Evolutionary conservation across 192 early-diverging fungal genomes (phyloP), one percentile per base, ranked within the genome.

Genomic region (Coemansia furcata): DNA sequence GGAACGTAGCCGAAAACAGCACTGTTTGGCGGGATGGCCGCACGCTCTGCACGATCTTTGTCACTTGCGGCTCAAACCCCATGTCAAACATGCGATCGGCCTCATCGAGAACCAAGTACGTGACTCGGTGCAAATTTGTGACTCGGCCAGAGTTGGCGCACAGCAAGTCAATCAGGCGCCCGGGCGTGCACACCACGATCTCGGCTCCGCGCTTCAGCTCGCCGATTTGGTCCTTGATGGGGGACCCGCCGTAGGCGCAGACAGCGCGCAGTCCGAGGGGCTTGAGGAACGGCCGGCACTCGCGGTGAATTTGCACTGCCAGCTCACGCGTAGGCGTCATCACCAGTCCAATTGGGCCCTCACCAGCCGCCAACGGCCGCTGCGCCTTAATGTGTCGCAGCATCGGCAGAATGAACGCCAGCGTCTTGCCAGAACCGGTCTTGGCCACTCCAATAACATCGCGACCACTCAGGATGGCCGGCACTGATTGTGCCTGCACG

Each of bases 21-120:
- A 97, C 90, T 0, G 93, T 93, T 63, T 97, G 95, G 12, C 92
- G 86, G 60, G 88, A 84, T 10, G 96, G 95, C 17, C 95, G 86
- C 15, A 96, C 90, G 72, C 92, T 93, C 62, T 91, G 92, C 21
- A 98, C 90, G 64, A 99, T 98, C 72, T 93, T 91, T 89, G 95
- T 94, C 21, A 99, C 95, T 76, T 97, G 95, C 33, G 94, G 95
- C 76, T 97, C 96, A 71, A 99, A 99, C 12, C 96, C 98, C 91
- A 97, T 93, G 77, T 98, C 96, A 84, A 99, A 97, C 96, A 99
- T 98, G 68, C 93, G 88, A 77, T 91, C 94, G 3, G 95, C 95
- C 80, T 96, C 98, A 78, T 99, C 98, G 52, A 99, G 87, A 6
- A 99, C 95, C 82, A 98, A 71, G 74, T 97, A 97, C 1, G 96